Evolutionary conservation across 2,329 filamentous ascomycete genomes (phyloP).

Genomic region (Verticillium isaacii): DNA sequence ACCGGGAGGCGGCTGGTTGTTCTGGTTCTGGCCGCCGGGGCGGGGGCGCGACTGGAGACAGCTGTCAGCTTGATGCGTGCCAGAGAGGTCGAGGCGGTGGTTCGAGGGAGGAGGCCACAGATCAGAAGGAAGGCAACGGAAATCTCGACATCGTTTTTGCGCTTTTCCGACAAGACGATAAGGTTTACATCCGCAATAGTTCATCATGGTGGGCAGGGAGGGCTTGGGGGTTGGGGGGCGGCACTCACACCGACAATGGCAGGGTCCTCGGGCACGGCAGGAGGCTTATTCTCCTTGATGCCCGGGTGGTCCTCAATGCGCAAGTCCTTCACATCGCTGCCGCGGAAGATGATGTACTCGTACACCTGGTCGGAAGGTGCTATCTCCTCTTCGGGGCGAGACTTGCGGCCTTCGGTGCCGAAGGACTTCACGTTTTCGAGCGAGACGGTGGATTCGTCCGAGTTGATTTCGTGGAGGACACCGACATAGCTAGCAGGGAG

Average conservation of each 20-base stretch:
- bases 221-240: slow-evolving; percentile 10
- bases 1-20: slow-evolving; percentile 26
- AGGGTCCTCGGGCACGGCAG: slow-evolving; percentile 85
- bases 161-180: slow-evolving; percentile 74
- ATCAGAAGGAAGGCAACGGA: slow-evolving; percentile 99
- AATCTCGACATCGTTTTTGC: slow-evolving; percentile 92
- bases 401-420: slow-evolving; percentile 86
- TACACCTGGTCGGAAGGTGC: slow-evolving; percentile 82
- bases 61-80: slow-evolving; percentile 1
- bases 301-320: slow-evolving; percentile 81
- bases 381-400: slow-evolving; percentile 75
- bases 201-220: slow-evolving; percentile 62
- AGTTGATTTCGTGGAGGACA: slow-evolving; percentile 95
- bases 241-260: slow-evolving; percentile 93
- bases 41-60: slow-evolving; percentile 34
- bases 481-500: slow-evolving; percentile 72
- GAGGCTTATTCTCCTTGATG: slow-evolving; percentile 69
- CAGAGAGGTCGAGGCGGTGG: not conserved
- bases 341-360: slow-evolving; percentile 97
- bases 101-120: slow-evolving; percentile 12
- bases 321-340: slow-evolving; percentile 97
- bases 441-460: slow-evolving; percentile 92
- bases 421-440: slow-evolving; percentile 94
- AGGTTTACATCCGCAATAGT: slow-evolving; percentile 96
- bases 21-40: slow-evolving; percentile 25